Evolutionary conservation across 495 filamentous ascomycete genomes (phyloP).

Genomic region (Hyaloscypha variabilis): DNA sequence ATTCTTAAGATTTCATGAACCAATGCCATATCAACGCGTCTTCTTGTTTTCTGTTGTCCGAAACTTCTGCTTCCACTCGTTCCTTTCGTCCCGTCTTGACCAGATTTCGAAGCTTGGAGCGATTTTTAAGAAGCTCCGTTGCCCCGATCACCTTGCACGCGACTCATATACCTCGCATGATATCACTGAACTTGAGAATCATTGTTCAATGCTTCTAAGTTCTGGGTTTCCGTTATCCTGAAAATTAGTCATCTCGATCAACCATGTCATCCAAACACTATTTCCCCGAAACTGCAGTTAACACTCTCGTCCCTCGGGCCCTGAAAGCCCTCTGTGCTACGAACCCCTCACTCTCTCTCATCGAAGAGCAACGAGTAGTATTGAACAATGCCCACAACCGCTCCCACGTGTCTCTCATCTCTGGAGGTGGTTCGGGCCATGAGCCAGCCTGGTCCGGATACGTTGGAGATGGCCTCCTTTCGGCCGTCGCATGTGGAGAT

Average conservation of each 20-base stretch:
- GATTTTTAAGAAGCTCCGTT: not conserved
- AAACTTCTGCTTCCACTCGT: not conserved
- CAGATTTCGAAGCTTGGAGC: not conserved
- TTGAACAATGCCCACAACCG: conserved; percentile 52
- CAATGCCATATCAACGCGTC: not conserved
- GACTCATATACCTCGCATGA: not conserved
- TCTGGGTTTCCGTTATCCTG: not conserved
- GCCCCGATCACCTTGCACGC: not conserved
- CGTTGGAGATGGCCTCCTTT: conserved; percentile 62
- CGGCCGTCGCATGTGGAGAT: conserved; percentile 60
- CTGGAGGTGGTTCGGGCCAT: conserved; percentile 63
- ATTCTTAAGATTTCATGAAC: not conserved
- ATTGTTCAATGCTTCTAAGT: not conserved
- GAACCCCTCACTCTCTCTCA: conserved; percentile 58
- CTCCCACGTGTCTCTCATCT: conserved; percentile 59
- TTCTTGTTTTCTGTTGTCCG: not conserved
- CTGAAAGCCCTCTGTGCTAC: conserved; percentile 57
- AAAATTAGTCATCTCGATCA: not conserved
- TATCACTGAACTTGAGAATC: not conserved
- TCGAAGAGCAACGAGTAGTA: conserved; percentile 59
- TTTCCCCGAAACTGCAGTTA: conserved; percentile 28
- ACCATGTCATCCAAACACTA: conserved; percentile 29
- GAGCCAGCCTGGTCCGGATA: conserved; percentile 68
- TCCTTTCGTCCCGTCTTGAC: not conserved
- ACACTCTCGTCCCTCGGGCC: conserved; percentile 53